Base-by-base conservation (phyloP, 2,329 filamentous ascomycete genomes). In the Corynespora cassiicola region DNA sequence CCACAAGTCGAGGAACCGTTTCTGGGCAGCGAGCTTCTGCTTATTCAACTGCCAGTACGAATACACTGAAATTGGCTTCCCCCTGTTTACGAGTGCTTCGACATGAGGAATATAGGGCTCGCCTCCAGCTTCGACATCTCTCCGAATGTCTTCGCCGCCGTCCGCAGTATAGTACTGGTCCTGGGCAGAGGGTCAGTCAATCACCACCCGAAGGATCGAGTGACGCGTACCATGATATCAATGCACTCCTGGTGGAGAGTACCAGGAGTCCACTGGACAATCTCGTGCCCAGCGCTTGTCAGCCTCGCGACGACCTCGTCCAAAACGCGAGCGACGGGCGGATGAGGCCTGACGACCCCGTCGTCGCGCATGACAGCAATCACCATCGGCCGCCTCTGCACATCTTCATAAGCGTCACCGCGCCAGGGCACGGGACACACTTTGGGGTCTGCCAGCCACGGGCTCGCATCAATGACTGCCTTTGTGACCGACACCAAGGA, bases 31-130 rank as follows among this genome's bases (percentile, higher is more conserved):
- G 17, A 72, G 39, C 52, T 85, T 86, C 17, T 73, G 71, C 43
- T 71, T 79, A 63, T 85, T 86, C 6, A 87, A 70, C 50, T 85
- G 81, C 84, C 82, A 87, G 62, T 86, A 87, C 4, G 82, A 72
- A 40, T 80, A 85, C 0, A 85, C 80, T 0, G 79, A 82, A 10
- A 85, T 79, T 1, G 58, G 80, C 58, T 8, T 72, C 49, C 56
- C 61, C 18, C 27, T 56, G 34, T 79, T 78, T 10, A 85, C 61
- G 5, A 86, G 69, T 0, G 67, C 72, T 52, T 84, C 71, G 0
- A 86, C 81, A 12, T 68, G 63, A 7, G 63, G 61, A 11, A 67
- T 61, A 42, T 52, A 64, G 0, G 82, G 82, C 38, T 86, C 83
- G 1, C 82, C 81, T 1, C 75, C 80, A 2, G 65, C 71, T 4